Conservation (phyloP, 1,139 yeast species). For the Yamadazyma conglobata region DNA sequence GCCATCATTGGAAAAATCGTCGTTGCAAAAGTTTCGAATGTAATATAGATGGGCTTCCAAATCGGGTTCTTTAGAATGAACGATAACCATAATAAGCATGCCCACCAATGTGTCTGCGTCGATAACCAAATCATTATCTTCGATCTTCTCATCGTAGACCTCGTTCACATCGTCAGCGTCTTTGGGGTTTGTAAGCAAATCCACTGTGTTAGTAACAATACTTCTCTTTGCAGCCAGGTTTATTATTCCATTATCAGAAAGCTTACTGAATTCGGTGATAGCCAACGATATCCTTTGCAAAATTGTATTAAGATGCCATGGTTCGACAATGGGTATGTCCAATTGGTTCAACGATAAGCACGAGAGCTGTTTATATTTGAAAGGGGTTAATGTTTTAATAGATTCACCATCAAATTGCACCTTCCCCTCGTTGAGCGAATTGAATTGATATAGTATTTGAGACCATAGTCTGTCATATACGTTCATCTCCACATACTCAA, state of each 20-base stretch:
- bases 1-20: constrained; percentile 28
- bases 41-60: constrained; percentile 65
- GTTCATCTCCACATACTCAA: constrained; percentile 67
- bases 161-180: constrained; percentile 2
- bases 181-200: constrained; percentile 39
- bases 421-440: constrained; percentile 30
- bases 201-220: constrained; percentile 52
- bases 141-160: constrained; percentile 10
- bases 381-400: constrained; percentile 24
- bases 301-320: constrained; percentile 38
- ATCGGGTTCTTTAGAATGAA: constrained; percentile 57
- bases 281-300: constrained; percentile 54
- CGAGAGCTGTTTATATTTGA: constrained; percentile 41
- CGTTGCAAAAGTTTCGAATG: constrained; percentile 54
- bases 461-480: constrained; percentile 66
- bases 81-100: constrained; percentile 65
- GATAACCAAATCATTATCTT: constrained; percentile 29
- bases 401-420: constrained; percentile 28
- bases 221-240: constrained; percentile 54
- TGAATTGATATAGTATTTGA: constrained; percentile 39
- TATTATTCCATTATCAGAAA: constrained; percentile 43
- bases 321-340: constrained; percentile 49
- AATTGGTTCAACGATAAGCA: constrained; percentile 70
- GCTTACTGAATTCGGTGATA: constrained; percentile 47
- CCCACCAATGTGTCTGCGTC: constrained; percentile 85